phyloP scores from a whole-genome alignment of 352 stramenopile genomes.

The Phytopythium montanum region DNA sequence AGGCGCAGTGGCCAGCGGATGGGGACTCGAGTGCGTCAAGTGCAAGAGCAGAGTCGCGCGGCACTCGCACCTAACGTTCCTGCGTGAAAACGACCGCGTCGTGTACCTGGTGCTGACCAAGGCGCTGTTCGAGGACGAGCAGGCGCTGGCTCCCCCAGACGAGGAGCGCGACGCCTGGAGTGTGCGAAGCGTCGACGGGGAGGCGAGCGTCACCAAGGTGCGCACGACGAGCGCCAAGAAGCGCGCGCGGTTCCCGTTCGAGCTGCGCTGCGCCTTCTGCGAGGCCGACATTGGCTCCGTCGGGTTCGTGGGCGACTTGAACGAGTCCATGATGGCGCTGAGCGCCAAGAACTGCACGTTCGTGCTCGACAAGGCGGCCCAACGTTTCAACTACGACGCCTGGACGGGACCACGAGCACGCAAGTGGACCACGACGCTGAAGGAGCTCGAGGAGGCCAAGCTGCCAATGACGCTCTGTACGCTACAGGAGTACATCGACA shows the following conservation, averaged over 20 bases:
- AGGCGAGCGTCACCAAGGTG: conserved; percentile 44
- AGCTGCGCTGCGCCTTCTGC: conserved; percentile 46
- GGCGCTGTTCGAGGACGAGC: conserved; percentile 29
- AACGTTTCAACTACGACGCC: conserved; percentile 6
- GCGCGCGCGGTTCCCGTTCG: conserved; percentile 38
- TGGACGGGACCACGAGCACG: conserved; percentile 8
- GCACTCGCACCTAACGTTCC: conserved; percentile 40
- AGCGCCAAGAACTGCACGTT: conserved; percentile 44
- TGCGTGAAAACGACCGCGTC: conserved; percentile 43
- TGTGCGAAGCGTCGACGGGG: conserved; percentile 21
- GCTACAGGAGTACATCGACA: conserved; percentile 14
- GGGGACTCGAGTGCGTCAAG: conserved; percentile 23
- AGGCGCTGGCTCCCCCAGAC: conserved; percentile 12
- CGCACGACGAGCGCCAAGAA: conserved; percentile 37
- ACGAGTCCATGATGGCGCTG: conserved; percentile 37
- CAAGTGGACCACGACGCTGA: conserved; percentile 36
- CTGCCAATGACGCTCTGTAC: conserved; percentile 23
- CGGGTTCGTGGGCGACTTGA: conserved; percentile 29
- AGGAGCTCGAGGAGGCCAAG: conserved; percentile 22
- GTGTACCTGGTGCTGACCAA: conserved; percentile 46
- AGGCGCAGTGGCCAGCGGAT: conserved; percentile 11
- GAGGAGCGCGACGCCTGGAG: conserved; percentile 25
- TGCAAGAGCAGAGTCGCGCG: conserved; percentile 27
- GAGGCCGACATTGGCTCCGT: conserved; percentile 46
- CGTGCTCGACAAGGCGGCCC: conserved; percentile 16